Evolutionary conservation across 2,329 filamentous ascomycete species (phyloP), one percentile per base, ranked within the genome.

Genomic region (Diaporthe aspalathi): DNA sequence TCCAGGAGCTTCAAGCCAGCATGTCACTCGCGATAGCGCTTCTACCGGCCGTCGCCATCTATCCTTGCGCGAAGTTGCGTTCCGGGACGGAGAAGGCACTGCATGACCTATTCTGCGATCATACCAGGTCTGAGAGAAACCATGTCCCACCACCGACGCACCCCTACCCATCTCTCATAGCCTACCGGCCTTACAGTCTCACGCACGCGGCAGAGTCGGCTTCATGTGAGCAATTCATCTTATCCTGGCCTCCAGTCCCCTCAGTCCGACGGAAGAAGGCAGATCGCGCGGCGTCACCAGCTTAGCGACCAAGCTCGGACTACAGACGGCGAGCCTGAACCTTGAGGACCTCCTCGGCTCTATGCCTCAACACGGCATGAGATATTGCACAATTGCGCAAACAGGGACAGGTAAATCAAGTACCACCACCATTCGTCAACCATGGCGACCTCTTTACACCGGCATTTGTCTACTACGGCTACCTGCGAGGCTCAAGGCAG

Each of bases 331-430:
- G 43, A 20, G 29, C 43, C 45, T 65, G 45, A 35, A 38, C 47
- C 22, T 50, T 50, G 43, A 45, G 17, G 24, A 17, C 50, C 63
- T 54, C 50, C 12, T 43, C 49, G 49, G 22, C 35, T 22, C 38
- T 24, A 14, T 29, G 24, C 40, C 38, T 32, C 47, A 54, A 43
- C 38, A 16, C 50, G 24, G 65, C 35, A 65, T 65, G n/a, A 16
- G n/a, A 38, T 50, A 38, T 65, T 65, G 27, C 60, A 38, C 60
- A 50, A 38, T 38, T 65, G 60, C 60, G 60, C 60, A 65, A 65
- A 12, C 45, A 17, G 14, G 43, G 8, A 50, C 60, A 24, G 24
- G 60, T 45, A 38, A 22, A 7, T 38, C 17, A 50, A 45, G 43
- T n/a, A 22, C 8, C 14, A n/a, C 24, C n/a, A 17, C n/a, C n/a